A percentile compares a stretch with the other conserved stretches of the same genome.
Conservation (phyloP, 2,329 filamentous ascomycete genomes). For the Akanthomyces uredinophilus region DNA sequence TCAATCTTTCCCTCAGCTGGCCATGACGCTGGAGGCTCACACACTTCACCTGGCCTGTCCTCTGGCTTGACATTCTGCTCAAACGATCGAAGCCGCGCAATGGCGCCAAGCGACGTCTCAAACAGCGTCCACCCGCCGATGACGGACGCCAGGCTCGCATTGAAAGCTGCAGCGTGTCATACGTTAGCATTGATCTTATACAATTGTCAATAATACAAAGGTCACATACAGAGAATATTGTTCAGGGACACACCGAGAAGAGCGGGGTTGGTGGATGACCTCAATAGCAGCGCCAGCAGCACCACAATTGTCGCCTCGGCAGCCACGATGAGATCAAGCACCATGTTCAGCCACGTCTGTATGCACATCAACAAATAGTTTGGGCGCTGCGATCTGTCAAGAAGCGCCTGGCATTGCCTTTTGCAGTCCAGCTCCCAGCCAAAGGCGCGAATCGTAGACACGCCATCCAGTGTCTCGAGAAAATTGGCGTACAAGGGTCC, state of each 20-base stretch:
- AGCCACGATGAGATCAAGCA: conserved; percentile 42
- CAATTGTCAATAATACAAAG: background rate
- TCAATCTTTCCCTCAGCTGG: conserved; percentile 13
- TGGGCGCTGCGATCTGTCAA: conserved; percentile 31
- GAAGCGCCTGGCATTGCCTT: conserved; percentile 18
- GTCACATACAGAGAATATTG: conserved; percentile 21
- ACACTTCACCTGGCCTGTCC: conserved; percentile 18
- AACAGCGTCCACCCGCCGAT: conserved; percentile 30
- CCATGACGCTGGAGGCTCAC: conserved; percentile 24
- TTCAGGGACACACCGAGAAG: conserved; percentile 25
- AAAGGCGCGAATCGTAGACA: conserved; percentile 31
- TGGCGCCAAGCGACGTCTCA: conserved; percentile 25
- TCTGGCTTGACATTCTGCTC: conserved; percentile 21
- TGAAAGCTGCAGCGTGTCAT: conserved; percentile 20
- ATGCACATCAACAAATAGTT: conserved; percentile 41
- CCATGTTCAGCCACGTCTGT: conserved; percentile 45
- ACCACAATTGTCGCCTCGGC: conserved; percentile 33
- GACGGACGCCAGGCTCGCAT: conserved; percentile 25
- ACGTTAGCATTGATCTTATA: background rate
- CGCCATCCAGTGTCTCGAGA: conserved; percentile 23
- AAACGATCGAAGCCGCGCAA: conserved; percentile 25
- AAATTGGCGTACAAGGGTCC: conserved; percentile 27
- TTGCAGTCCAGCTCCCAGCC: conserved; percentile 24
- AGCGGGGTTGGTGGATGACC: conserved; percentile 25
- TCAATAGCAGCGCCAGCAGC: conserved; percentile 41